Evolutionary conservation across 495 filamentous ascomycete genomes (phyloP), one percentile per base, ranked within the genome.

Genomic region (Aspergillus egyptiacus): DNA sequence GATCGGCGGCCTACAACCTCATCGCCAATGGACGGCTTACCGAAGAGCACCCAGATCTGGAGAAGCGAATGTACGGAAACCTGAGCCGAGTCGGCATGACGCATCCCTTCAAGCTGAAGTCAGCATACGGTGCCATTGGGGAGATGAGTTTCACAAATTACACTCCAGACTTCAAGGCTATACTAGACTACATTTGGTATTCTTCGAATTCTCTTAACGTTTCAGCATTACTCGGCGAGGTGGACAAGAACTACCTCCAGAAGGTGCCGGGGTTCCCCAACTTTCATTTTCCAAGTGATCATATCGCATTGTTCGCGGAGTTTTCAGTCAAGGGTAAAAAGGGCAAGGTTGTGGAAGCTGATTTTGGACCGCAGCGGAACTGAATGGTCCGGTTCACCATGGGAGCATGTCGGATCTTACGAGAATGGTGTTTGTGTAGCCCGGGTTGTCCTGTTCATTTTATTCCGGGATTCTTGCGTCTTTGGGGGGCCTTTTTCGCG

Each of bases 131-230:
- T 25, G 77, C 78, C 0, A 77, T 83, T 10, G 82, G 86, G n/a
- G 88, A 95, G 58, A 65, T 97, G 51, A 79, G 79, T 39, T 97
- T 96, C 65, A 97, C 93, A 30, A 97, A 98, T 68, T 97, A 96
- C 67, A 94, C 89, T 10, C 91, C 93, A 4, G 79, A 79, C 25
- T 98, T 96, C 74, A 82, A 77, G 18, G 90, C 85, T 32, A 87
- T 95, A 41, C 84, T 98, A 50, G 93, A 98, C 64, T 97, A 97
- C 65, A 86, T 97, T 60, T 97, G 89, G 89, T 98, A 90, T 70
- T 87, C 87, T 42, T 88, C 88, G 34, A 97, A 95, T 64, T 80
- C 88, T 23, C 74, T 98, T 34, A 87, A 94, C 61, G 84, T 95
- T 24, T 85, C 87, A 27, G 86, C 82, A 32, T 66, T 98, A 48